Percentiles rank a stretch among this genome's conserved stretches.
phyloP scores from a whole-genome alignment of 768 basidiomycete genomes.

The Symmetrospora coprosmae region DNA sequence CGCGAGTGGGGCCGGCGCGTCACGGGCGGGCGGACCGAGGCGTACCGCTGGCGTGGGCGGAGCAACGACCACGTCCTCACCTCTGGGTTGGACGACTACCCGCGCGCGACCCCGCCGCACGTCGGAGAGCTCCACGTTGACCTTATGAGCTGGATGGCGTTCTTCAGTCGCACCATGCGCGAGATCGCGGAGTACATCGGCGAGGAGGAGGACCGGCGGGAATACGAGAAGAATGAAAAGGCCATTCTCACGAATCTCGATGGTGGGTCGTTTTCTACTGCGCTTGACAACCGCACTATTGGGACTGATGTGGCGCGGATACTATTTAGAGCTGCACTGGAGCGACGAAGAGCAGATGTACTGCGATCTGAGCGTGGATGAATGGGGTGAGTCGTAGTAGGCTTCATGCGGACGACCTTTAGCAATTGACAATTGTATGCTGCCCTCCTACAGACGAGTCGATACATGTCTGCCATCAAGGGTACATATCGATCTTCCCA shows the following conservation, averaged over 20 bases:
- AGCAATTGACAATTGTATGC: too few species aligned
- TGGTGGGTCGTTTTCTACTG: constrained; percentile 42
- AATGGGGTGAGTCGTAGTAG: constrained; percentile 57
- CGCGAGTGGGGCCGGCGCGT: constrained; percentile 61
- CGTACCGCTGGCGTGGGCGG: constrained; percentile 85
- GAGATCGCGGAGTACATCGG: constrained; percentile 76
- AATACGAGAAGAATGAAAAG: constrained; percentile 60
- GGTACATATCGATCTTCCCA: constrained; percentile 88
- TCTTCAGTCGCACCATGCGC: constrained; percentile 85
- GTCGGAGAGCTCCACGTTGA: constrained; percentile 86
- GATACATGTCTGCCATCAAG: constrained; percentile 73
- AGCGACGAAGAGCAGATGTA: constrained; percentile 78
- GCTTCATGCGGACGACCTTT: too few species aligned
- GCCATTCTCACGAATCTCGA: constrained; percentile 74
- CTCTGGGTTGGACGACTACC: constrained; percentile 93
- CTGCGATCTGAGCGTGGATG: constrained; percentile 71
- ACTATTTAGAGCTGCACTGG: constrained; percentile 94
- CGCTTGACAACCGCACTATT: neutral
- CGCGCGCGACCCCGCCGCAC: constrained; percentile 64
- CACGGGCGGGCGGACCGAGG: constrained; percentile 27
- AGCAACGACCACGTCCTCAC: constrained; percentile 76
- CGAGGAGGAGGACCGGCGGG: constrained; percentile 65
- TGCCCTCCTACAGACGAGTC: constrained; percentile 57
- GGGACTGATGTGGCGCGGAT: too few species aligned
- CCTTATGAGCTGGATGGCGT: constrained; percentile 89